Base-by-base conservation (phyloP, 192 early-diverging fungal genomes). In the Linderina pennispora region DNA sequence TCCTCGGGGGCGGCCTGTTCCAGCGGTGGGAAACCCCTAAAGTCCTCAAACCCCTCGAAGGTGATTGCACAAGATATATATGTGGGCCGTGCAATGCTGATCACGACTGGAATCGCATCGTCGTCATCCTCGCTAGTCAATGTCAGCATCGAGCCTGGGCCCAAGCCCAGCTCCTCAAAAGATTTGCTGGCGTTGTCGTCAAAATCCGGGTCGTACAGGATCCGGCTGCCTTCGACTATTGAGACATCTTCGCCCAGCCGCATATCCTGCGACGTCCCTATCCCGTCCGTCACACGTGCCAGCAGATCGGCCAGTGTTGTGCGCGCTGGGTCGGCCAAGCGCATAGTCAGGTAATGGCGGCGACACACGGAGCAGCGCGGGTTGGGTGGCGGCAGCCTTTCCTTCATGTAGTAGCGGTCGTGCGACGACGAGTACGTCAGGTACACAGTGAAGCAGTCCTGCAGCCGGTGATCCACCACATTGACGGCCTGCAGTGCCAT, bases 151-250 rank as follows among this genome's bases (percentile, higher is more conserved):
- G 31, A 45, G 11, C 67, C 67, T 0, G 51, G 40, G n/a, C 33
- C 56, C 7, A 97, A 40, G 2, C 73, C 69, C 17, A 96, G 56
- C 1, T 74, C 71, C 15, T 72, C 61, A 36, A 94, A 63, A 0
- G 81, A 53, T 35, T 56, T 59, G 4, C 53, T 59, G 9, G 76
- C 47, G 48, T 91, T 91, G 40, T 96, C 92, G 21, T 92, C 87
- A 49, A 86, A 90, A 22, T 98, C 95, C 8, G 81, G 66, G 57
- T 98, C 92, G 48, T 92, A 92, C 36, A 97, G 53, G 15, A 93
- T 72, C 69, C 83, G 82, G 46, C 78, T 73, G 37, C 82, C 80
- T 45, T 89, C 80, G 38, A 80, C 74, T 13, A 91, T 63, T 11
- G 81, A 61, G 2, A 92, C 50, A 14, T 94, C 85, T 1, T 91